Evolutionary conservation across 2,329 filamentous ascomycete genomes (phyloP), one percentile per base, ranked within the genome.

Genomic region (Thelonectria discophora): DNA sequence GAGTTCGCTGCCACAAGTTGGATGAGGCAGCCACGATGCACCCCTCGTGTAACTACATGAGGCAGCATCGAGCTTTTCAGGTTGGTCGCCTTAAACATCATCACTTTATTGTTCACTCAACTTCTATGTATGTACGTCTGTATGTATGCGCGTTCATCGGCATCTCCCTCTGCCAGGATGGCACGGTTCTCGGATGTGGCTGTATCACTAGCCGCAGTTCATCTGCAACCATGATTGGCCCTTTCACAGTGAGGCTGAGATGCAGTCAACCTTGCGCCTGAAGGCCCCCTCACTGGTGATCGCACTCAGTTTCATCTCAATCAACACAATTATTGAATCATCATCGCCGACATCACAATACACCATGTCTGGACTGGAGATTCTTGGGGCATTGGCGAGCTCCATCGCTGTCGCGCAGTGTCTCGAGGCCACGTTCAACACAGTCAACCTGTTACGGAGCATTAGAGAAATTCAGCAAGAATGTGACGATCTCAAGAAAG

Each of bases 11-110:
- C 15, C 60, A 69, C 50, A 63, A 69, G 10, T 11, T 69, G 40
- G 67, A 69, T 69, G 57, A 53, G 67, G 5, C 67, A 67, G 0
- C 65, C 67, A 0, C 67, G 21, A 24, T 24, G 21, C 21, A 24
- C 21, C 21, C n/a, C 21, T 24, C 21, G 21, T 24, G 21, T 24
- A 24, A 24, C 21, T 24, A 6, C 21, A 3, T 24, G 21, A 24
- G 21, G 21, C 21, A 24, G 21, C 21, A 24, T 24, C 21, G 6
- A 24, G 6, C 21, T 24, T 6, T 24, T 24, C 21, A 24, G 21
- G 3, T 24, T 24, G 3, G 3, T 24, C 21, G 6, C 21, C 21
- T 6, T 24, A 24, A 24, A 24, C 21, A 24, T 24, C 18, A 9
- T 55, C 27, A 30, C 27, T 10, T 30, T 30, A 30, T 8, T 30